Percentiles rank a stretch among this genome's conserved stretches.
These are phyloP conservation scores for Venturiaceae sp. DNA, from an alignment of 2,329 filamentous ascomycete genomes.

Conservation along the genomic window DNA sequence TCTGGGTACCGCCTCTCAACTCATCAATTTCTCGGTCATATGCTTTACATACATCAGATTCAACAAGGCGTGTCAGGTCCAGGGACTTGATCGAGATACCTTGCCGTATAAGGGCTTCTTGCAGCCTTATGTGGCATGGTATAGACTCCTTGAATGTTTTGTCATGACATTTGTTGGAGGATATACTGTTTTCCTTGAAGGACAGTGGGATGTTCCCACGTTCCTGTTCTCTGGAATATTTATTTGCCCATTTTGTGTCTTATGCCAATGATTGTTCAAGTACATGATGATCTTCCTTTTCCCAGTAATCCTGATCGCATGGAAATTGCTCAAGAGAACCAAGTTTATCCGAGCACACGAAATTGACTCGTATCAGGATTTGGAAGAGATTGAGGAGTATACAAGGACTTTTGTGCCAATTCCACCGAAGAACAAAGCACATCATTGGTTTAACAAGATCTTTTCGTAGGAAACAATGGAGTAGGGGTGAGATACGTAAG, in stretches of 20 bases:
- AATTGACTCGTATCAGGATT: conserved; percentile 52
- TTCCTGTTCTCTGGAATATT: conserved; percentile 64
- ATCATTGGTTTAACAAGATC: conserved; percentile 4
- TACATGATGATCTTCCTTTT: conserved; percentile 68
- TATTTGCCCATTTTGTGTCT: conserved; percentile 15
- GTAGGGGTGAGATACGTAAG: no score
- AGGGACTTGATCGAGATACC: conserved; percentile 56
- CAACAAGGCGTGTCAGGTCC: conserved; percentile 56
- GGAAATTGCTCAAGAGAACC: conserved; percentile 61
- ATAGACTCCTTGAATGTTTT: conserved; percentile 51
- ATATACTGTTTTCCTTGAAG: conserved; percentile 65
- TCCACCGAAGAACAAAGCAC: conserved; percentile 34
- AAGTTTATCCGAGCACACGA: conserved; percentile 46
- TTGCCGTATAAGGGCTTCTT: conserved; percentile 61
- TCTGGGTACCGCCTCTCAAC: conserved; percentile 14
- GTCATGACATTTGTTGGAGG: conserved; percentile 68
- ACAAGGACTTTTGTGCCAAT: conserved; percentile 47
- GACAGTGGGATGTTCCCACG: conserved; percentile 55
- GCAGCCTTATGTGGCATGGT: conserved; percentile 65
- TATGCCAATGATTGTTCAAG: conserved; percentile 13
- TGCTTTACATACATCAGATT: conserved; percentile 65
- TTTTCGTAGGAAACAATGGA: no score
- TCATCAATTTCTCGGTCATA: conserved; percentile 64
- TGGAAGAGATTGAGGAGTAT: conserved; percentile 61
- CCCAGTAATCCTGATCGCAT: conserved; percentile 57